A percentile compares a stretch with the other conserved stretches of the same genome.
These are phyloP conservation scores for Fistulinella prunicolor DNA, from an alignment of 768 basidiomycete genomes.

Conservation along the genomic window DNA sequence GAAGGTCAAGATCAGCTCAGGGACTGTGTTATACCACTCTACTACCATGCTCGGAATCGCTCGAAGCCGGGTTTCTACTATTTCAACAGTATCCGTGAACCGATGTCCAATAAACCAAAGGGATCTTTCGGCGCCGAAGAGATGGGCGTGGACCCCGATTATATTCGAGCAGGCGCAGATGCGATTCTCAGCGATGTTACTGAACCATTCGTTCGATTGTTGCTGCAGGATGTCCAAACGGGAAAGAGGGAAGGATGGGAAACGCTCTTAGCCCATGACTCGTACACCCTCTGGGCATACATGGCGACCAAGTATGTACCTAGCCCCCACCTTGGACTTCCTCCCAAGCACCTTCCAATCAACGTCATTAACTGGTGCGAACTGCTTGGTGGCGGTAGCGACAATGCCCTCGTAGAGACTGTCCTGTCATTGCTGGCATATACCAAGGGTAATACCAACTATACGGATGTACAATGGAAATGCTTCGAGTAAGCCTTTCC, in stretches of 20 bases:
- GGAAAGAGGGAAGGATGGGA: constrained; percentile 23
- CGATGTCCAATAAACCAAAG: constrained; percentile 5
- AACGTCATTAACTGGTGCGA: constrained; percentile 32
- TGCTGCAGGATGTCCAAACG: constrained; percentile 20
- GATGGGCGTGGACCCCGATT: constrained; percentile 7
- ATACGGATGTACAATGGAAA: constrained; percentile 21
- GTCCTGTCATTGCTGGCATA: constrained; percentile 31
- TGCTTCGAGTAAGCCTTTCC: constrained; percentile 32
- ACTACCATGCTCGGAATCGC: no score
- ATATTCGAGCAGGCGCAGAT: constrained; percentile 16
- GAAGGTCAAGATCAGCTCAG: no score
- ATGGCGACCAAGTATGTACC: constrained; percentile 24
- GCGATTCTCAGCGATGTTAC: constrained; percentile 16
- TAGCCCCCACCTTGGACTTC: constrained; percentile 17
- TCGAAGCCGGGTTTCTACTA: no score
- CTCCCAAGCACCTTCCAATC: constrained; percentile 15
- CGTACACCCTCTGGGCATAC: constrained; percentile 29
- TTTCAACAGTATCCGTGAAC: no score
- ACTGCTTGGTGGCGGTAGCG: no score
- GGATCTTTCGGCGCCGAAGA: constrained; percentile 2
- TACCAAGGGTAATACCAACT: background rate
- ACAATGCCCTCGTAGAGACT: constrained; percentile 23
- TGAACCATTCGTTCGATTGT: constrained; percentile 17
- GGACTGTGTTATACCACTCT: no score
- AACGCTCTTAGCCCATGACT: constrained; percentile 25